Conservation (phyloP, 805 yeast genomes). For the Yarrowia divulgata region DNA sequence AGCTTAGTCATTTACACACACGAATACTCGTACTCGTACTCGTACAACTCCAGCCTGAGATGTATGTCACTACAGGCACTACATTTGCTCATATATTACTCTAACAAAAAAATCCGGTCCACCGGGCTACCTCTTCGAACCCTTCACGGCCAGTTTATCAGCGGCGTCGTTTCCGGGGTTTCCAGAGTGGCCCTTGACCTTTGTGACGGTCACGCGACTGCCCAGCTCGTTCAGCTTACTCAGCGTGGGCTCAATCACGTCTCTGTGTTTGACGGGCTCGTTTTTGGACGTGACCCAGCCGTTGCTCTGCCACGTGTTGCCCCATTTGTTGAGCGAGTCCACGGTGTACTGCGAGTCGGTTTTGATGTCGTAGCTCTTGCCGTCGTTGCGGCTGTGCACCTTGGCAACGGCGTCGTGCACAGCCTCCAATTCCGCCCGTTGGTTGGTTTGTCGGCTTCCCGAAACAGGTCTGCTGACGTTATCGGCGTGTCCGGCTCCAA, state of each 20-base stretch:
- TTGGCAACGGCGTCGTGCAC: not conserved
- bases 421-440: not conserved
- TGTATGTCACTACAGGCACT: no score
- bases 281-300: slow-evolving; percentile 13
- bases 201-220: not conserved
- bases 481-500: not conserved
- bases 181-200: not conserved
- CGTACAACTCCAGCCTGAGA: no score
- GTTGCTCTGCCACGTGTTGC: slow-evolving; percentile 3
- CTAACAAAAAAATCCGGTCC: no score
- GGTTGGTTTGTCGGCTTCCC: not conserved
- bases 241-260: not conserved
- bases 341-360: not conserved
- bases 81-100: no score
- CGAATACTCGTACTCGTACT: no score
- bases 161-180: not conserved
- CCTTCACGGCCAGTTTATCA: not conserved
- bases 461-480: not conserved
- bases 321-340: not conserved
- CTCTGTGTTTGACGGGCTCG: slow-evolving; percentile 11
- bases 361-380: not conserved
- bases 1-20: no score
- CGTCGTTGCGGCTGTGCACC: not conserved
- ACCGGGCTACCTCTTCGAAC: not conserved
- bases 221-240: not conserved